Evolutionary conservation across 805 yeast species (phyloP).

Genomic region (Spathaspora passalidarum): DNA sequence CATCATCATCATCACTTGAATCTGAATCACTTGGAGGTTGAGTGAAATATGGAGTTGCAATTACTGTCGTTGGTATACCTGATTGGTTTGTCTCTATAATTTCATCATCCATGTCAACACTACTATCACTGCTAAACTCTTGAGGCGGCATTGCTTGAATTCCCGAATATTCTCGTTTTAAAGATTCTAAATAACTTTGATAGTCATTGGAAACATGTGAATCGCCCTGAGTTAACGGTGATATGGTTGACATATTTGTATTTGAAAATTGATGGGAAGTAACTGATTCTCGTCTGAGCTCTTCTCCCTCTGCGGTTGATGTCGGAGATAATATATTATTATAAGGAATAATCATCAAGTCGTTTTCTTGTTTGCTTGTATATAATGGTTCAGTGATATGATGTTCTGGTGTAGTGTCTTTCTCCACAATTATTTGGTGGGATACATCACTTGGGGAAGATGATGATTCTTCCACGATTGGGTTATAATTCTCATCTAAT

Average conservation of each 20-base stretch:
- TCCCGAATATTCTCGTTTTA: slow-evolving; percentile 7
- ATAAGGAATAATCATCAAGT: slow-evolving; percentile 17
- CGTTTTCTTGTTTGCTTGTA: slow-evolving; percentile 1
- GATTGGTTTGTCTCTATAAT: not conserved
- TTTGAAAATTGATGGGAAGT: slow-evolving; percentile 3
- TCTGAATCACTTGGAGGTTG: slow-evolving; percentile 38
- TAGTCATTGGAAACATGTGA: slow-evolving; percentile 7
- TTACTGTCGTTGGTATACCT: slow-evolving; percentile 17
- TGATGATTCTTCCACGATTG: not conserved
- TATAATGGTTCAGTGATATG: not conserved
- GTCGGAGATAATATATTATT: slow-evolving; percentile 12
- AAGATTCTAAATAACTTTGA: slow-evolving; percentile 8
- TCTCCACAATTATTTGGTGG: not conserved
- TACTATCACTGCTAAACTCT: not conserved
- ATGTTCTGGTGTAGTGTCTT: not conserved
- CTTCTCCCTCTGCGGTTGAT: slow-evolving; percentile 7
- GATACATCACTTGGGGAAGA: slow-evolving; percentile 1
- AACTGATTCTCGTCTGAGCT: slow-evolving; percentile 1
- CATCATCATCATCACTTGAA: slow-evolving; percentile 14
- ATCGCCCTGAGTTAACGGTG: not conserved
- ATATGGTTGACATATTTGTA: not conserved
- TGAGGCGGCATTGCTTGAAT: not conserved
- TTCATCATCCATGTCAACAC: not conserved
- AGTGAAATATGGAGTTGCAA: slow-evolving; percentile 37
- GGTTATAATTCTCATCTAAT: slow-evolving; percentile 9